Base-by-base conservation (phyloP, 257 asterid species). In the Solanum stenotomum region DNA sequence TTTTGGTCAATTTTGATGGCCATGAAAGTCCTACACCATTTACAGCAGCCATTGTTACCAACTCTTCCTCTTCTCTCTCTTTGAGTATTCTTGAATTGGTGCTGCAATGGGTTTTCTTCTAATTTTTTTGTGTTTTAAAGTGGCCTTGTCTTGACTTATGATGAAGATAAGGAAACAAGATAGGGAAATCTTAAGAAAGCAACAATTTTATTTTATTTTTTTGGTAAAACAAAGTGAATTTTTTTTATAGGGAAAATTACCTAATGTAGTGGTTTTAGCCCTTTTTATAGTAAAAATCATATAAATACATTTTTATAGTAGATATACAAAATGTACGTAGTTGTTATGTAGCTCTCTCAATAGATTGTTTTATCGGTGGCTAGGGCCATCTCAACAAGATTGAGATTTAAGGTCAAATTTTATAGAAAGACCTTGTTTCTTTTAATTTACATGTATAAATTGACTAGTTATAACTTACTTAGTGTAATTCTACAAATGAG, bases 1-100 rank as follows among this genome's bases (percentile, higher is more conserved):
- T 56, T 59, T 83, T 87, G 25, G 90, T 88, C 90, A 88, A 75
- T 37, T 84, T 88, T 22, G 90, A 88, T 72, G 87, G 85, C 87
- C 90, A 88, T 18, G 90, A 46, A 40, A 88, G 27, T 3, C 90
- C 90, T 10, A 88, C 77, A 31, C 90, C 87, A n/a, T 38, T 75
- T 71, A 63, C 74, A 72, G 87, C 85, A 22, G 90, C 90, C 90
- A 88, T 88, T 82, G 15, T 49, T 82, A 49, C 85, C 86, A 49
- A 49, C 70, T 81, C 27, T 82, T 27, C 23, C 6, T 29, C 35
- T 16, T 75, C 35, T 77, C 85, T 79, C 83, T 76, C 5, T 14
- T 40, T 44, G 37, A 40, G 63, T 42, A 3, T 78, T 79, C 10
- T 46, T 81, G 85, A 81, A 63, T 46, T 81, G 42, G 70, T 49